A percentile compares a stretch with the other conserved stretches of the same genome.
Conservation (phyloP, 1,284 basidiomycete genomes). For the Lentinula novae-zelandiae region DNA sequence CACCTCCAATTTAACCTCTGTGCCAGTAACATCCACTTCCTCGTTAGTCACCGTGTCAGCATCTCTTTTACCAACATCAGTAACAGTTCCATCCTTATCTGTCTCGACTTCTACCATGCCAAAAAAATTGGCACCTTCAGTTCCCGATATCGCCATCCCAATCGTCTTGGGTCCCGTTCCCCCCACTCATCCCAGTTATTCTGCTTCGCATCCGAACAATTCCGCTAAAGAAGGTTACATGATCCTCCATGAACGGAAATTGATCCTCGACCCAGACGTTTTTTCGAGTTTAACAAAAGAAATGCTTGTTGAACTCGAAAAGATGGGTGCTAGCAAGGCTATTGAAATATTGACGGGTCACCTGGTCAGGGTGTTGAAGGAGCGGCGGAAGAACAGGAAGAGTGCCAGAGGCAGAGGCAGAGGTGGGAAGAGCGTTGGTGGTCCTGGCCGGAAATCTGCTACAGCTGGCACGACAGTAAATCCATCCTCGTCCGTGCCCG, state of each 20-base stretch:
- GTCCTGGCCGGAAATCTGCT: slow-evolving; percentile 27
- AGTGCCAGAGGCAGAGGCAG: slow-evolving; percentile 42
- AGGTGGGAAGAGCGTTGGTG: slow-evolving; percentile 27
- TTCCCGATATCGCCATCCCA: slow-evolving; percentile 32
- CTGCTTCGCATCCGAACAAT: slow-evolving; percentile 47
- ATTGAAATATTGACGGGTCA: slow-evolving; percentile 80
- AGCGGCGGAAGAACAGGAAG: slow-evolving; percentile 57
- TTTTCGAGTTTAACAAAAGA: slow-evolving; percentile 77
- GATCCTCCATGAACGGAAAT: slow-evolving; percentile 79
- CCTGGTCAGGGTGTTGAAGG: slow-evolving; percentile 83
- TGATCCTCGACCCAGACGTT: slow-evolving; percentile 82
- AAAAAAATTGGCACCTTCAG: slow-evolving; percentile 18
- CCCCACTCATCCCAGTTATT: slow-evolving; percentile 37
- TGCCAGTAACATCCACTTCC: slow-evolving; percentile 3
- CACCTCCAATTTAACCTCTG: slow-evolving; percentile 1
- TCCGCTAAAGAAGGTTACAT: slow-evolving; percentile 60
- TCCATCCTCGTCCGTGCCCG: background rate
- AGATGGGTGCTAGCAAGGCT: slow-evolving; percentile 80
- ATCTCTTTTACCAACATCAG: background rate
- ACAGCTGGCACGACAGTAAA: slow-evolving; percentile 15
- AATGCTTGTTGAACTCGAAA: slow-evolving; percentile 74
- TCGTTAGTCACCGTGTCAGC: background rate
- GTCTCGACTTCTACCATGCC: background rate
- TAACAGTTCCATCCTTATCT: background rate
- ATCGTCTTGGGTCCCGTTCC: slow-evolving; percentile 8